Conservation (phyloP, 208 protist species). For the Crithidia acanthocephali region DNA sequence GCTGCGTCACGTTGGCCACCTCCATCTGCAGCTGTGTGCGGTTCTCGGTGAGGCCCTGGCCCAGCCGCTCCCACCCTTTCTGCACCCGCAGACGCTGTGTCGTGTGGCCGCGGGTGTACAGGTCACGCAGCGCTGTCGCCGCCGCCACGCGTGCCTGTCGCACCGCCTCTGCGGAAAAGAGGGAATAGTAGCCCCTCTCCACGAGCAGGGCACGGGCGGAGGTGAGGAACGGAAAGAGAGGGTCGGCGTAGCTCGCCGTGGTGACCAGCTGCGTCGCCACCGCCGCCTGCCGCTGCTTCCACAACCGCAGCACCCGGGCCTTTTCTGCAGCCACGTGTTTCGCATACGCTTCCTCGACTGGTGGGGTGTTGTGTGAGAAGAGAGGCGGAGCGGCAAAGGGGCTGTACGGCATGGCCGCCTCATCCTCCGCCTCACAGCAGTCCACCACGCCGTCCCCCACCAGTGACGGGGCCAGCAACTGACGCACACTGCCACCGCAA, state of each 20-base stretch:
- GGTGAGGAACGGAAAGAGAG: conserved; percentile 43
- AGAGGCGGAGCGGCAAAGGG: background rate
- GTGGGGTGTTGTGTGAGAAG: background rate
- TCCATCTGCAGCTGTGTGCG: conserved; percentile 24
- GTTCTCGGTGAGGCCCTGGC: conserved; percentile 42
- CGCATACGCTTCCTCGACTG: background rate
- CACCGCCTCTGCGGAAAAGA: conserved; percentile 48
- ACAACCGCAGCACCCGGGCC: conserved; percentile 9
- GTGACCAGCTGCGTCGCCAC: conserved; percentile 3
- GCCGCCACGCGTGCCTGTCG: conserved; percentile 34
- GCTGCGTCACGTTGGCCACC: conserved; percentile 27
- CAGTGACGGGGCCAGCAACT: conserved; percentile 66
- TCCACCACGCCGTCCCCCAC: conserved; percentile 76
- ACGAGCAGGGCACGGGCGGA: conserved; percentile 55
- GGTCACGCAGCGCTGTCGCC: conserved; percentile 26
- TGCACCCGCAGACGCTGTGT: conserved; percentile 42
- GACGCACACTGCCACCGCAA: conserved; percentile 22
- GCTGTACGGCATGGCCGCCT: conserved; percentile 27
- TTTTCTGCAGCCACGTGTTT: background rate
- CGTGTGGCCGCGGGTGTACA: conserved; percentile 45
- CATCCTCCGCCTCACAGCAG: conserved; percentile 76
- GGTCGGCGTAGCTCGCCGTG: conserved; percentile 25
- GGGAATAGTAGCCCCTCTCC: conserved; percentile 55
- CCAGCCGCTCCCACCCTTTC: conserved; percentile 65
- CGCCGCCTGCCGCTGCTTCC: conserved; percentile 14